Percentiles rank a stretch among this genome's conserved stretches.
Evolutionary conservation across 495 filamentous ascomycete genomes (phyloP).

Genomic region (Talaromyces trachyspermus): DNA sequence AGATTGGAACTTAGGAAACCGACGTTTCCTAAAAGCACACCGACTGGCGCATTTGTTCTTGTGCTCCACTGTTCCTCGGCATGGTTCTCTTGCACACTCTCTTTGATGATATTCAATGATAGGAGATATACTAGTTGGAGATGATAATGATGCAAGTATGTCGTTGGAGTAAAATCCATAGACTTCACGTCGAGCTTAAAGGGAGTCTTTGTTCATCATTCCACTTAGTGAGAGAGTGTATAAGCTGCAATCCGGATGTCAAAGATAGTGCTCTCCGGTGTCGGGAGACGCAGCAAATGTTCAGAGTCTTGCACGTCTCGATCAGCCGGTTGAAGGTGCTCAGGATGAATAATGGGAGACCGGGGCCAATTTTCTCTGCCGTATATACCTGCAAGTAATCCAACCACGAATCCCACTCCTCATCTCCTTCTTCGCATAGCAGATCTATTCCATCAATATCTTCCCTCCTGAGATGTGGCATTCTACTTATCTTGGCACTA

Average conservation of each 20-base stretch:
- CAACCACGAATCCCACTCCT: conserved; percentile 68
- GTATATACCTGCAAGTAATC: conserved; percentile 18
- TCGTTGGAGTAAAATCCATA: background rate
- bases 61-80: background rate
- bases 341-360: conserved; percentile 43
- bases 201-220: background rate
- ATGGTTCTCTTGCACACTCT: background rate
- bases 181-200: background rate
- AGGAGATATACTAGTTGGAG: background rate
- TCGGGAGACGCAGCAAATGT: conserved; percentile 22
- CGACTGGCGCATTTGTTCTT: background rate
- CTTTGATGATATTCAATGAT: background rate
- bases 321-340: conserved; percentile 55
- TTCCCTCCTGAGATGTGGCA: conserved; percentile 43
- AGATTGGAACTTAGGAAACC: background rate
- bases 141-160: background rate
- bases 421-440: conserved; percentile 54
- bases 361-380: conserved; percentile 33
- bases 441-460: conserved; percentile 37
- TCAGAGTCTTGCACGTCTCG: conserved; percentile 38
- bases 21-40: background rate
- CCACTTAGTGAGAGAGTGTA: background rate
- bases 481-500: conserved; percentile 41
- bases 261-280: background rate
- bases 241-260: background rate